phyloP scores from a whole-genome alignment of 169 alveolate genomes.

The Plasmodium gallinaceum region DNA sequence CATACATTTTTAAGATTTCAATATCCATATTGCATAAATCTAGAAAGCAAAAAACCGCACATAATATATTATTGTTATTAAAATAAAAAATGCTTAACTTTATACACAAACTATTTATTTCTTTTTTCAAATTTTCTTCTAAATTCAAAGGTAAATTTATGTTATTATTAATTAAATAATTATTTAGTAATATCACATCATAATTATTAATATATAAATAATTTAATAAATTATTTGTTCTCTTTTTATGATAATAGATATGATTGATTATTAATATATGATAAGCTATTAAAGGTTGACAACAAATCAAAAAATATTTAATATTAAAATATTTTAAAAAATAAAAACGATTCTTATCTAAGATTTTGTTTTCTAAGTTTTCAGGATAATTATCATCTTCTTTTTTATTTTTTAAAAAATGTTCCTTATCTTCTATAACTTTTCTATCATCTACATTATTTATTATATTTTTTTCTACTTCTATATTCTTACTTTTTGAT shows the following conservation, averaged over 20 bases:
- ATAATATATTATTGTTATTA: constrained; percentile 34
- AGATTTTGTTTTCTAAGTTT: not conserved
- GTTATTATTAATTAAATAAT: constrained; percentile 24
- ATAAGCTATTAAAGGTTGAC: constrained; percentile 63
- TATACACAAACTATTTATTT: constrained; percentile 24
- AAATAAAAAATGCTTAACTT: constrained; percentile 43
- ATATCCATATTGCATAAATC: constrained; percentile 44
- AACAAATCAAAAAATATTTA: constrained; percentile 28
- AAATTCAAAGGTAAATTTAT: constrained; percentile 40
- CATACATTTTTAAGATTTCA: constrained; percentile 54
- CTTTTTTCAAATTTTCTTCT: constrained; percentile 14
- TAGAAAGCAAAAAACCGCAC: constrained; percentile 42
- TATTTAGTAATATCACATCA: constrained; percentile 7
- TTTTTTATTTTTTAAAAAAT: not conserved
- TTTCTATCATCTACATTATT: not conserved
- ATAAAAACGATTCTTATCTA: constrained; percentile 35
- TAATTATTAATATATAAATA: constrained; percentile 36
- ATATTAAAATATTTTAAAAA: constrained; percentile 43
- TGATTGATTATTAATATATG: constrained; percentile 42
- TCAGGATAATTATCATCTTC: not conserved
- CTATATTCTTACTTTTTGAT: not conserved
- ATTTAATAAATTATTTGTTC: not conserved
- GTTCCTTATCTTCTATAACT: not conserved
- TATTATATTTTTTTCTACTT: not conserved
- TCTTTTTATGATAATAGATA: constrained; percentile 10